Conservation (phyloP, 345 rosid genomes). For the Psidium friedrichsthalianum region DNA sequence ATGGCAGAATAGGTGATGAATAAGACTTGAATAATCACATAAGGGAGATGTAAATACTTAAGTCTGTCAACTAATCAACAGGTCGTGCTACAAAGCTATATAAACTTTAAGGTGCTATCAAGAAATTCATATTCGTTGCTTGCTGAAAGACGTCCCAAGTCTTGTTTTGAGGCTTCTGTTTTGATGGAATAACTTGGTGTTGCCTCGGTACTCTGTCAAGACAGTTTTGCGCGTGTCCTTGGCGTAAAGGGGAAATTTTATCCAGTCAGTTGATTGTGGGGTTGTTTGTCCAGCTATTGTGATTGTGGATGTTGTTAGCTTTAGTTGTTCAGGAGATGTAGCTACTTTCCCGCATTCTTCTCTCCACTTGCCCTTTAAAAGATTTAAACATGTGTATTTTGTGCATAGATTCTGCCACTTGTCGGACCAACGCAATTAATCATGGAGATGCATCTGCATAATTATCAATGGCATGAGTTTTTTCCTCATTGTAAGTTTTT, state of each 20-base stretch:
- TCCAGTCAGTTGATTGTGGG: background rate
- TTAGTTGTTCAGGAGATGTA: background rate
- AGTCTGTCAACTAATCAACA: background rate
- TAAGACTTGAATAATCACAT: background rate
- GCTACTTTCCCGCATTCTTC: background rate
- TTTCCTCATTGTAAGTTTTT: conserved; percentile 55
- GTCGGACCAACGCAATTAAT: conserved; percentile 70
- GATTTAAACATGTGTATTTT: background rate
- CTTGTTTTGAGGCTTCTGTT: background rate
- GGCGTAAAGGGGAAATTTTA: background rate
- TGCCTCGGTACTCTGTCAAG: background rate
- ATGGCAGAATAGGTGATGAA: background rate
- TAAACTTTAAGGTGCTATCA: background rate
- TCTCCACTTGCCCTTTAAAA: background rate
- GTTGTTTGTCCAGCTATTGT: background rate
- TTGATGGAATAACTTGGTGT: background rate
- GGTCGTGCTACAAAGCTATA: background rate
- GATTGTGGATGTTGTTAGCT: background rate
- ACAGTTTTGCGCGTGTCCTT: background rate
- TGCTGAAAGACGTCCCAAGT: background rate
- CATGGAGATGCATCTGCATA: conserved; percentile 42
- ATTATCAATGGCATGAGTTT: conserved; percentile 87
- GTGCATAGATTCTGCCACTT: conserved; percentile 67
- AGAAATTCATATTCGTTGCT: background rate
- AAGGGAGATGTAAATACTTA: background rate